Base-by-base conservation (phyloP, 2,329 filamentous ascomycete genomes). In the Leptoxyphium fumago region DNA sequence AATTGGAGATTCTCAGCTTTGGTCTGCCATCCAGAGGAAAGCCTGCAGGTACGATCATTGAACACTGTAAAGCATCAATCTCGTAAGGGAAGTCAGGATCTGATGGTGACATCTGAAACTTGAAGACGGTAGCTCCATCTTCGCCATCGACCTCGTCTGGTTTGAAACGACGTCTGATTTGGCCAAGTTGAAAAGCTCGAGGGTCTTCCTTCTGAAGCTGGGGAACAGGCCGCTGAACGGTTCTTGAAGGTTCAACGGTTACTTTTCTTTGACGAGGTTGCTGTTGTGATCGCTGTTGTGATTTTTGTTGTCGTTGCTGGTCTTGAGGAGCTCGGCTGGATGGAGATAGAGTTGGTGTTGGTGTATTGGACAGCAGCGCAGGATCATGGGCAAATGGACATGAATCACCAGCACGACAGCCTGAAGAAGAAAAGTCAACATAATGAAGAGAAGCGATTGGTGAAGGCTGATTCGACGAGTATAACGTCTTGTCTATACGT, bases 61-160 rank as follows among this genome's bases (percentile, higher is more conserved):
- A 69, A 58, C 82, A 88, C 36, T 82, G 71, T 29, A 91, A 67
- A 34, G 73, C 67, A 21, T 77, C 72, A 56, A 89, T 67, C 48
- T 87, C 82, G 60, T 84, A 89, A 1, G 84, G 82, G 54, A 91
- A 89, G 56, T 91, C 84, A 0, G 84, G 84, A 57, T 91, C 84
- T 5, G 84, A 86, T 5, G 84, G 84, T 10, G 64, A 65, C 48
- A 91, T 64, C 42, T 69, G 75, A 61, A 89, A 84, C 9, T 68
- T 63, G 34, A 88, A 62, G 13, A 73, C 70, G 0, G 74, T 76
- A 13, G 32, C 4, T 2, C 68, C 69, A 41, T 73, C 70, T 47
- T 72, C 55, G 48, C 63, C 59, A 29, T 62, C 57, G 39, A 58
- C 59, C 50, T 74, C 69, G 40, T 63, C 60, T 10, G 73, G 72